Base-by-base conservation (phyloP, 177 flowering plant genomes). In the Viscum album region DNA sequence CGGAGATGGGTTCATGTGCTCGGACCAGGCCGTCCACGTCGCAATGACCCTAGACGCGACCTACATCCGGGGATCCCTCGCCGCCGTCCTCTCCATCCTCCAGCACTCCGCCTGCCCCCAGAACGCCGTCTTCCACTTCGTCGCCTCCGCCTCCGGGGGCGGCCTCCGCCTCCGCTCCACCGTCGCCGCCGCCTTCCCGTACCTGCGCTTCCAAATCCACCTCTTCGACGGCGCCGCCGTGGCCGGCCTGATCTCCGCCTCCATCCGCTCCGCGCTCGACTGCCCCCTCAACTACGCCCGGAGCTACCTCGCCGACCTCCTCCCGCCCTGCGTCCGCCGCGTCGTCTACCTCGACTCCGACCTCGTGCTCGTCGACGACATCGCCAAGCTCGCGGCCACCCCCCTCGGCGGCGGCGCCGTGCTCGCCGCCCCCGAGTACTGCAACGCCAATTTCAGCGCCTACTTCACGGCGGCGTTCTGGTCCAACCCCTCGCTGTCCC, bases 301-400 rank as follows among this genome's bases (percentile, higher is more conserved):
- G 24, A 79, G 80, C 72, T 92, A 92, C 81, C 73, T 92, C 4
- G 83, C 97, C 29, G 54, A 73, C 36, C 77, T 90, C 66, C 84
- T 92, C 35, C 98, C 98, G 12, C 50, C 64, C 19, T 88, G 92
- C 79, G 90, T 90, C 69, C 81, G 79, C 12, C 88, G 91, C 11
- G 89, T 90, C 61, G 96, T 92, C 1, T 92, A 92, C 81, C 89
- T 92, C 39, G 98, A 92, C 78, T 90, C 96, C 54, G 98, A 92
- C 74, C 81, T 92, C 4, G 71, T 92, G 60, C 88, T 92, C n/a
- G 97, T 92, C 67, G 98, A 92, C 77, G 96, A 92, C 83, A 86
- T 90, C 34, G 85, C 88, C 10, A 83, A 82, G 26, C 87, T 93
- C 59, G 79, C 85, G 17, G 81, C 83, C 5, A 88, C 89, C 1